Percentiles rank a stretch among this genome's conserved stretches.
These are phyloP conservation scores for Luvunga scandens DNA, from an alignment of 345 rosid species.

Conservation along the genomic window DNA sequence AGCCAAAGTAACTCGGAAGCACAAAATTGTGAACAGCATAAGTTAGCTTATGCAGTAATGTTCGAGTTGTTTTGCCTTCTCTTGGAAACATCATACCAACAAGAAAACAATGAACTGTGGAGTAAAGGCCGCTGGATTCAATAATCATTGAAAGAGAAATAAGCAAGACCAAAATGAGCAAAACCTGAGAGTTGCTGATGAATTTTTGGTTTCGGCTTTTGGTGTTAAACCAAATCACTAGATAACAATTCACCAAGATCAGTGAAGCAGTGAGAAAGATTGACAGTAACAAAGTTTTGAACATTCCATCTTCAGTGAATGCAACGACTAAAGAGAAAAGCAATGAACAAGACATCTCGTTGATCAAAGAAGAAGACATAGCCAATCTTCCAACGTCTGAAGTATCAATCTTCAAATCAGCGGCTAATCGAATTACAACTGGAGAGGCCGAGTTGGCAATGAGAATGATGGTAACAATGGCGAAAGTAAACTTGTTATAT, in stretches of 20 bases:
- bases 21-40: conserved; percentile 63
- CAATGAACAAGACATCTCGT: conserved; percentile 45
- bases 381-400: conserved; percentile 66
- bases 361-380: conserved; percentile 47
- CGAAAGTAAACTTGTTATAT: conserved; percentile 14
- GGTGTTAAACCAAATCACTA: conserved; percentile 59
- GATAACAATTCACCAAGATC: conserved; percentile 44
- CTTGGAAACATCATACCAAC: conserved; percentile 72
- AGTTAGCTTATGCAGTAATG: conserved; percentile 53
- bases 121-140: conserved; percentile 42
- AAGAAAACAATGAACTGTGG: conserved; percentile 47
- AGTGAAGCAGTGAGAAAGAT: conserved; percentile 25
- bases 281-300: conserved; percentile 28
- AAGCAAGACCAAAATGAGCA: conserved; percentile 40
- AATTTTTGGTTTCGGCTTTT: conserved; percentile 53
- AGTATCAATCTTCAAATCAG: conserved; percentile 66
- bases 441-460: conserved; percentile 69
- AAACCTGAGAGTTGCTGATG: conserved; percentile 50
- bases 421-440: conserved; percentile 49
- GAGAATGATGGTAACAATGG: conserved; percentile 31
- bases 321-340: conserved; percentile 25
- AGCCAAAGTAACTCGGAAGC: conserved; percentile 81
- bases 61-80: conserved; percentile 68
- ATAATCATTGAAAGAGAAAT: conserved; percentile 31
- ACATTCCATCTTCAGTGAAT: conserved; percentile 19